These are phyloP conservation scores for Perkinsus olseni DNA, from an alignment of 169 alveolate species.

Conservation along the genomic window DNA sequence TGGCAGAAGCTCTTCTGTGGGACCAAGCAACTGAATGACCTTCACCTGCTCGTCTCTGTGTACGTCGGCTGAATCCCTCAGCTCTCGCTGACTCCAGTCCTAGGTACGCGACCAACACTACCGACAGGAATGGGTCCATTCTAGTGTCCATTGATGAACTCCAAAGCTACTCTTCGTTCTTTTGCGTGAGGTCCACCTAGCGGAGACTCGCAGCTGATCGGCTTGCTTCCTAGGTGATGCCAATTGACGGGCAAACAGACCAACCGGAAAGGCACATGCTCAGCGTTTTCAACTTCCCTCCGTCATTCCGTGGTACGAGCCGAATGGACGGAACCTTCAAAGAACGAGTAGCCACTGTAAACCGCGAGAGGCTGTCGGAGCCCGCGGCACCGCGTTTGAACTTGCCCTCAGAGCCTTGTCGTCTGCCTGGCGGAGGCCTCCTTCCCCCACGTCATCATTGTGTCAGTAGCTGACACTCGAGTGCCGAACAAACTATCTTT, in stretches of 20 bases:
- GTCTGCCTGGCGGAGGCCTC: neutral
- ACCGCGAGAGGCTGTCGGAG: too few species aligned
- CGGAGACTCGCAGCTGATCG: neutral
- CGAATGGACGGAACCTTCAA: neutral
- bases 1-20: neutral
- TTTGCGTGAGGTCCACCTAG: neutral
- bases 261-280: neutral
- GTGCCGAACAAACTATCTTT: neutral
- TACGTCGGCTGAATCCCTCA: neutral
- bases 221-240: neutral
- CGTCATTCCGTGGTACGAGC: neutral
- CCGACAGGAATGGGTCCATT: neutral
- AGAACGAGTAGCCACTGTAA: neutral
- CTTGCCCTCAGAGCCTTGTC: neutral
- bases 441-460: neutral
- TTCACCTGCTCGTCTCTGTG: neutral
- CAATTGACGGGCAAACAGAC: neutral
- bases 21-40: neutral
- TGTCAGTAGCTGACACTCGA: neutral
- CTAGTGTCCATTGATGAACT: neutral
- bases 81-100: neutral
- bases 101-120: neutral
- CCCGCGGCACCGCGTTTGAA: too few species aligned
- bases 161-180: neutral
- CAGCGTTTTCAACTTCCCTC: neutral